Evolutionary conservation across 2,329 filamentous ascomycete genomes (phyloP).

Genomic region (Passalora sequoiae): DNA sequence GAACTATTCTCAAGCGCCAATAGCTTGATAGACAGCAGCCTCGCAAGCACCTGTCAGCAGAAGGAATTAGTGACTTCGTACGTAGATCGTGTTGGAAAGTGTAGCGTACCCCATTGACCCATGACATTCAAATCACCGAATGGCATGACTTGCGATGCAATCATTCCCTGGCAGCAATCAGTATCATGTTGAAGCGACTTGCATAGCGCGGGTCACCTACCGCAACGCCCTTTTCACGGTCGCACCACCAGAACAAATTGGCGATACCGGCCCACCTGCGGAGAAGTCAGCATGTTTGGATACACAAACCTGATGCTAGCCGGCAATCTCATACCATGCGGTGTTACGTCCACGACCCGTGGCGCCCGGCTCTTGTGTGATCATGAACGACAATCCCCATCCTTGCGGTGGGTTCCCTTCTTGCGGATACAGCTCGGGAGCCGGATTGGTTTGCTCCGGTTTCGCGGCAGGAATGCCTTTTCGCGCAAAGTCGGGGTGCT

Average conservation of each 20-base stretch:
- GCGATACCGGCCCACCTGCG: slow-evolving; percentile 32
- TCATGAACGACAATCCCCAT: slow-evolving; percentile 51
- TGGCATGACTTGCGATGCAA: slow-evolving; percentile 35
- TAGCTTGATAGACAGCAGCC: slow-evolving; percentile 26
- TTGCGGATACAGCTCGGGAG: slow-evolving; percentile 38
- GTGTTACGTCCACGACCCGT: slow-evolving; percentile 34
- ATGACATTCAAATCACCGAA: slow-evolving; percentile 34
- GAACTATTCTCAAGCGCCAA: slow-evolving; percentile 7
- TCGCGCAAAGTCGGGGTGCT: slow-evolving; percentile 34
- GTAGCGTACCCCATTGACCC: slow-evolving; percentile 33
- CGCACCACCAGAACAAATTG: slow-evolving; percentile 38
- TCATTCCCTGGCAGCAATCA: slow-evolving; percentile 28
- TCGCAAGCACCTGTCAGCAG: slow-evolving; percentile 25
- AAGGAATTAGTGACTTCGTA: neutral
- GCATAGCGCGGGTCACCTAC: neutral
- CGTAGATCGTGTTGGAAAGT: too few relatives aligned
- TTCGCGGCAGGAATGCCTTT: slow-evolving; percentile 32
- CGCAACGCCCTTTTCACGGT: slow-evolving; percentile 34
- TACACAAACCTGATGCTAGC: too few relatives aligned
- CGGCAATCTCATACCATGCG: slow-evolving; percentile 31
- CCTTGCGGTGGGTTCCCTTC: slow-evolving; percentile 53
- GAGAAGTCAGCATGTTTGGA: slow-evolving; percentile 33
- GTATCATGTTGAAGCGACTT: neutral
- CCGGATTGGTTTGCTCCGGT: slow-evolving; percentile 31
- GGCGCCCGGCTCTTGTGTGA: slow-evolving; percentile 32